These are phyloP conservation scores for Cyclotella baltica DNA, from an alignment of 108 stramenopile genomes.

Conservation along the genomic window DNA sequence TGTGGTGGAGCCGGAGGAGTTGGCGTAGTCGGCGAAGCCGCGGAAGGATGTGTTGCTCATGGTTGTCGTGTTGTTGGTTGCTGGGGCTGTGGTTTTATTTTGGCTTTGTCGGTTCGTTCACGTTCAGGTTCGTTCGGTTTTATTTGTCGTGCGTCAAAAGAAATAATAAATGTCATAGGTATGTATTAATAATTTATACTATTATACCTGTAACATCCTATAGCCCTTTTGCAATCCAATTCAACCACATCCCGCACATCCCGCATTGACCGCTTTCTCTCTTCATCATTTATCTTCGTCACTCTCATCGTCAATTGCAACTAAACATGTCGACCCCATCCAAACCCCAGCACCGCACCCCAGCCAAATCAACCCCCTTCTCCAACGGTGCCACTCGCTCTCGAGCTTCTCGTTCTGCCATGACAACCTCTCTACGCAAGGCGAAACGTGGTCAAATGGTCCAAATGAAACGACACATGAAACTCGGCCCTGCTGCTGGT, in stretches of 20 bases:
- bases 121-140: not conserved
- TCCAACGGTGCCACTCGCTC: not conserved
- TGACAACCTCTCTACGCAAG: constrained; percentile 32
- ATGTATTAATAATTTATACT: too few relatives aligned
- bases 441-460: constrained; percentile 33
- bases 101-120: not conserved
- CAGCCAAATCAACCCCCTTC: constrained; percentile 34
- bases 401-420: not conserved
- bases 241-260: not conserved
- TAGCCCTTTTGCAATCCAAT: too few relatives aligned
- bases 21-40: constrained; percentile 45
- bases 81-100: not conserved
- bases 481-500: not conserved
- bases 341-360: constrained; percentile 11
- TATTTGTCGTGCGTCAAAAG: not conserved
- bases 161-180: too few relatives aligned
- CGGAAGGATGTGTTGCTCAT: constrained; percentile 36
- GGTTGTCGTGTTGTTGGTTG: not conserved
- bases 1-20: constrained; percentile 40
- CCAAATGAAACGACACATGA: constrained; percentile 31
- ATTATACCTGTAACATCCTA: too few relatives aligned
- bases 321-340: constrained; percentile 8
- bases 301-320: constrained; percentile 5
- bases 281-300: not conserved
- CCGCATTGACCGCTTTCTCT: not conserved